Evolutionary conservation across 352 stramenopile species (phyloP).

Genomic region (Phytophthora lateralis): DNA sequence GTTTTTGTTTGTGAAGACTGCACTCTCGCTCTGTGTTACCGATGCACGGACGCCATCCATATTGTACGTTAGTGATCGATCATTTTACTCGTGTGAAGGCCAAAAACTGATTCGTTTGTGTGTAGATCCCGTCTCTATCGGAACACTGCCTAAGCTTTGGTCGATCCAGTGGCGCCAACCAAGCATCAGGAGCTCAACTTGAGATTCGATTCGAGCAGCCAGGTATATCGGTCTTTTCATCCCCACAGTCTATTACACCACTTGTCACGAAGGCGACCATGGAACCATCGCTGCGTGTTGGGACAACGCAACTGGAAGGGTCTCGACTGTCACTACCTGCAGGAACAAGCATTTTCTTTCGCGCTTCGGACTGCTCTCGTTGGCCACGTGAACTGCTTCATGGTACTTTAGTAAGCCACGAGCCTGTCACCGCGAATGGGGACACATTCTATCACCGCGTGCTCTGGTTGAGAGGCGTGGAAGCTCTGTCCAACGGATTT

Average conservation of each 20-base stretch:
- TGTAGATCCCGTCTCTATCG: slow-evolving; percentile 54
- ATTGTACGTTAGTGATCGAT: slow-evolving; percentile 48
- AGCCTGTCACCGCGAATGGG: slow-evolving; percentile 20
- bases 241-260: neutral
- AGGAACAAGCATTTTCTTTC: slow-evolving; percentile 65
- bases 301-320: slow-evolving; percentile 35
- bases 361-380: slow-evolving; percentile 42
- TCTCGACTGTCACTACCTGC: slow-evolving; percentile 34
- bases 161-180: neutral
- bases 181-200: neutral
- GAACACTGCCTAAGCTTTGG: slow-evolving; percentile 35
- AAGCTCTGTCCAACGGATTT: slow-evolving; percentile 67
- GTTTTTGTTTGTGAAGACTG: slow-evolving; percentile 57
- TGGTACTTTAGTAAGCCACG: slow-evolving; percentile 31
- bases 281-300: slow-evolving; percentile 2
- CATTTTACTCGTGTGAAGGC: neutral
- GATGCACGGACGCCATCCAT: slow-evolving; percentile 76
- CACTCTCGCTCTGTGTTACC: slow-evolving; percentile 52
- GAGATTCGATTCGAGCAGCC: slow-evolving; percentile 9
- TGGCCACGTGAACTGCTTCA: slow-evolving; percentile 69
- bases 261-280: neutral
- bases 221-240: neutral
- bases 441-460: slow-evolving; percentile 56
- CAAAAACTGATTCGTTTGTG: neutral
- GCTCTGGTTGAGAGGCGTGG: slow-evolving; percentile 70